Base-by-base conservation (phyloP, 192 early-diverging fungal genomes). In the Coemansia sp. region DNA sequence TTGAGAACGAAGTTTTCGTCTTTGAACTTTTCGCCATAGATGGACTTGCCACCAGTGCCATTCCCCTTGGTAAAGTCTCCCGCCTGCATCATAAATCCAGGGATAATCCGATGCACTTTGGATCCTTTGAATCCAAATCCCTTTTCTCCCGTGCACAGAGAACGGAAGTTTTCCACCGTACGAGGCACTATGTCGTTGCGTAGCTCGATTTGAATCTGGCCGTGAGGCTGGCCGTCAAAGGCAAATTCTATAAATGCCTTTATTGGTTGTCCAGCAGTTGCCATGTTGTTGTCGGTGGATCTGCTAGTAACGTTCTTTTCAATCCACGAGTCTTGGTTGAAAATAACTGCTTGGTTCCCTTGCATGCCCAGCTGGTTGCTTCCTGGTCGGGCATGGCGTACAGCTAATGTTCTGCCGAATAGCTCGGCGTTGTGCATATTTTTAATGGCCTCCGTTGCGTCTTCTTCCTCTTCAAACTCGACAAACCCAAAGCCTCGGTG, bases 401-500 rank as follows among this genome's bases (percentile, higher is more conserved):
- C 93, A 53, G 91, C 91, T 64, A 99, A 88, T 5, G 93, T 90
- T 37, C 82, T 84, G 9, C 95, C 95, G 66, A 85, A 87, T 39
- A 99, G 71, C 72, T 99, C 95, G 33, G 89, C 81, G 21, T 86
- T 68, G 59, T 92, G 70, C 94, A 99, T 92, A 81, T 99, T 99
- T 64, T 94, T 90, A 45, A 91, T 85, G n/a, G 97, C 94, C 16
- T 88, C 91, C 39, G 61, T 20, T 3, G 92, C 91, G 77, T 99
- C 95, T 30, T 82, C 85, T 6, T 84, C 60, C 13, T 80, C 68
- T 63, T 96, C 95, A 64, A 90, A 99, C 68, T 97, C 93, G 14
- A 99, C 80, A 73, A 99, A 97, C 11, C 89, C 94, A 68, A 97
- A 97, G 9, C 97, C 97, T 36, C 94, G 84, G 70, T 96, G 94